phyloP scores from a whole-genome alignment of 1,284 basidiomycete genomes.

The Pascua sp. region DNA sequence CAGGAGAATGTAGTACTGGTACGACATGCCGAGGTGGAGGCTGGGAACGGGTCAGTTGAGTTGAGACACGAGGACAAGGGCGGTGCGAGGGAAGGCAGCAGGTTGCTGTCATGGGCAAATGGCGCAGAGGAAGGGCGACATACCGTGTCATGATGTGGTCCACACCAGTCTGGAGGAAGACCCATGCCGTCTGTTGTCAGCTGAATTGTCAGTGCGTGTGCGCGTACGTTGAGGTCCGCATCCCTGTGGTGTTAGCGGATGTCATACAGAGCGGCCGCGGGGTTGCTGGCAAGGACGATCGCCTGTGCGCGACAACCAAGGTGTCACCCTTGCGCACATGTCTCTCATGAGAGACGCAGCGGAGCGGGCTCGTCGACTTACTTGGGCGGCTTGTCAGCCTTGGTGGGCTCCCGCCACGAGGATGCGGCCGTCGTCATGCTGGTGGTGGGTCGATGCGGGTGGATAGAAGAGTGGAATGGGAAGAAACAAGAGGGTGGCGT shows the following conservation, averaged over 20 bases:
- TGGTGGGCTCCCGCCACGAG: conserved; percentile 21
- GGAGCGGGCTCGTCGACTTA: conserved; percentile 17
- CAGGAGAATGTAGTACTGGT: conserved; percentile 85
- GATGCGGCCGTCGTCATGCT: conserved; percentile 11
- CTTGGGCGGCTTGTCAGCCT: conserved; percentile 38
- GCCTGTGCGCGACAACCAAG: not conserved
- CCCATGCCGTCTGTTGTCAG: conserved; percentile 69
- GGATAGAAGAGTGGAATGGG: not conserved
- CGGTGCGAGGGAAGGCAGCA: not conserved
- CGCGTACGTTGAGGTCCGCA: conserved; percentile 29
- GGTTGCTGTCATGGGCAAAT: conserved; percentile 4
- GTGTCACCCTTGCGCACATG: not conserved
- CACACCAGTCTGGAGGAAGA: conserved; percentile 80
- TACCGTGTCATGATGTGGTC: conserved; percentile 83
- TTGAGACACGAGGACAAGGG: not conserved
- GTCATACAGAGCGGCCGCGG: not conserved
- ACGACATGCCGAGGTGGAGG: conserved; percentile 81
- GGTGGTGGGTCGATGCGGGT: not conserved
- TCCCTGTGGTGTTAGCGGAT: conserved; percentile 24
- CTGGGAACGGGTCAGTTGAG: conserved; percentile 34
- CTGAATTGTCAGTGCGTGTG: not conserved
- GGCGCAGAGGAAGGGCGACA: not conserved
- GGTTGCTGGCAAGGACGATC: not conserved
- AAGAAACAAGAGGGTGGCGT: not conserved
- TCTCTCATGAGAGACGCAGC: not conserved